A percentile compares a stretch with the other conserved stretches of the same genome.
Evolutionary conservation across 176 grass and related monocot species (phyloP).

Genomic region (Phoenix dactylifera): DNA sequence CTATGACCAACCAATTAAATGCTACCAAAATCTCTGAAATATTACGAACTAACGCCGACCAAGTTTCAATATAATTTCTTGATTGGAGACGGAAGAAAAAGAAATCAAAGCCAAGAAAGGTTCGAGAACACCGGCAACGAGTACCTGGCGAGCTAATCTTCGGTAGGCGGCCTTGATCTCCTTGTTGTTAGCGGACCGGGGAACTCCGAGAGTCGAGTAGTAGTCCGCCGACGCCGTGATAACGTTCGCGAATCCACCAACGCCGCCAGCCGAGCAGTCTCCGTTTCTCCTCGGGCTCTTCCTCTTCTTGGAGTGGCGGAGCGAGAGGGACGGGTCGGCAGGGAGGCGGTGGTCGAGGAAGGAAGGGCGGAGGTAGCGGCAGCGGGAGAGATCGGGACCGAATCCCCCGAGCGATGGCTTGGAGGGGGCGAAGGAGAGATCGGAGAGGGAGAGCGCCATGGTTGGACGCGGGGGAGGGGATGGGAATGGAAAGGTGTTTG

Average conservation of each 20-base stretch:
- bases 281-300: slow-evolving; percentile 26
- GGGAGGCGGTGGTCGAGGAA: neutral
- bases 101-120: neutral
- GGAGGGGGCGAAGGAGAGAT: too few species aligned
- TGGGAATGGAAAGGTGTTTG: too few species aligned
- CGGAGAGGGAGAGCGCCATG: too few species aligned
- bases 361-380: neutral
- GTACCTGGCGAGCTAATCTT: slow-evolving; percentile 88
- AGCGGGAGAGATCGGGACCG: neutral
- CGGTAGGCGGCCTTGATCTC: slow-evolving; percentile 95
- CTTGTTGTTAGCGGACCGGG: slow-evolving; percentile 62
- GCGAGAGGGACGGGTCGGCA: neutral
- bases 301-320: slow-evolving; percentile 13
- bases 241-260: slow-evolving; percentile 2
- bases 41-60: too few species aligned
- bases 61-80: neutral
- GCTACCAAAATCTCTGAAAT: too few species aligned
- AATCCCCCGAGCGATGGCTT: too few species aligned
- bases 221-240: slow-evolving; percentile 70
- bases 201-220: slow-evolving; percentile 73
- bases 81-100: neutral
- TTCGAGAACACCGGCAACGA: slow-evolving; percentile 10
- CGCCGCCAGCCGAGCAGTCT: slow-evolving; percentile 6
- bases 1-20: too few species aligned
- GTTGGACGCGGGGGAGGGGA: too few species aligned